A percentile compares a stretch with the other conserved stretches of the same genome.
Conservation (phyloP, 2,329 filamentous ascomycete genomes). For the Botrytis sinoallii region DNA sequence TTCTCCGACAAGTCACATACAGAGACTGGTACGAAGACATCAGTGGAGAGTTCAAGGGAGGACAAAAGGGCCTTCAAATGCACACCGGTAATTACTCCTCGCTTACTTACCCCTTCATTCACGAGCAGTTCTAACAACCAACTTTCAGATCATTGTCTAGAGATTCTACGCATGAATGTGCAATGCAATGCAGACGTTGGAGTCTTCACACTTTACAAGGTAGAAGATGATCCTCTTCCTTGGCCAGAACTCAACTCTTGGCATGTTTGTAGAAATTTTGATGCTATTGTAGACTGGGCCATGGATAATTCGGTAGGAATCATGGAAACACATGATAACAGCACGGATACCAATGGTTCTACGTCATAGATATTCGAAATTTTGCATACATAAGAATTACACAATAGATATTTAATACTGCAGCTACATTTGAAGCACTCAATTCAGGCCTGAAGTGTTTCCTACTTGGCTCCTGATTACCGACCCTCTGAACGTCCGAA, state of each 20-base stretch:
- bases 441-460: too few relatives aligned
- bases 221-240: slow-evolving; percentile 44
- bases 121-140: neutral
- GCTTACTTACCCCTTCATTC: neutral
- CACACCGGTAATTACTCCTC: slow-evolving; percentile 37
- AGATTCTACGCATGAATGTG: slow-evolving; percentile 50
- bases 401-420: neutral
- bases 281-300: slow-evolving; percentile 51
- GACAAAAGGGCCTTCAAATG: slow-evolving; percentile 43
- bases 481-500: neutral
- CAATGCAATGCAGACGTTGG: slow-evolving; percentile 56
- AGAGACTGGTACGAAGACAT: slow-evolving; percentile 49
- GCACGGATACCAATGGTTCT: neutral
- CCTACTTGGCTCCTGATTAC: neutral
- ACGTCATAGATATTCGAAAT: neutral
- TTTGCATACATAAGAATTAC: neutral
- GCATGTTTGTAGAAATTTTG: slow-evolving; percentile 54
- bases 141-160: slow-evolving; percentile 49
- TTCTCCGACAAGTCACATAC: slow-evolving; percentile 46
- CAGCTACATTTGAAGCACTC: neutral
- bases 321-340: slow-evolving; percentile 32
- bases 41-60: slow-evolving; percentile 49
- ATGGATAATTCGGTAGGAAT: slow-evolving; percentile 48
- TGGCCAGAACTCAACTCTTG: slow-evolving; percentile 55
- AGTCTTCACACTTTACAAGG: slow-evolving; percentile 52